A percentile compares a stretch with the other conserved stretches of the same genome.
Evolutionary conservation across 2,329 filamentous ascomycete genomes (phyloP).

Genomic region (Aspergillus fischeri): DNA sequence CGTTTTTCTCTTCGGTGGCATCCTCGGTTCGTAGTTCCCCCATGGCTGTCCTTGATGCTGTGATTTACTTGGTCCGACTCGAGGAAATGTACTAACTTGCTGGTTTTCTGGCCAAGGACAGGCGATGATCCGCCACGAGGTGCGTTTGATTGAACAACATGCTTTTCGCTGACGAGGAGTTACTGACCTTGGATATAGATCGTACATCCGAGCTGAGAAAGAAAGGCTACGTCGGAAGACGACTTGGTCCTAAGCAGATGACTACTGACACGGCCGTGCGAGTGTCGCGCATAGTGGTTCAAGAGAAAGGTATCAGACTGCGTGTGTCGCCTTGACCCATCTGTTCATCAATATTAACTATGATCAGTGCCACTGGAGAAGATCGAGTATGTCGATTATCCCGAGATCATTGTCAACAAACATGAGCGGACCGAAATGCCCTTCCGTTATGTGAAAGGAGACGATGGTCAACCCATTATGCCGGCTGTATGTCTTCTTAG

Average conservation of each 20-base stretch:
- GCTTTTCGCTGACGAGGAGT: neutral
- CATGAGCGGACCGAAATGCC: constrained; percentile 97
- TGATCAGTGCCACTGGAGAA: constrained; percentile 67
- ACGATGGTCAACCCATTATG: constrained; percentile 79
- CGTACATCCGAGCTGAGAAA: constrained; percentile 91
- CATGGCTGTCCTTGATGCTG: neutral
- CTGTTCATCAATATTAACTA: constrained; percentile 6
- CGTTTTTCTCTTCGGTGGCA: constrained; percentile 92
- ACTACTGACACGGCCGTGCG: constrained; percentile 96
- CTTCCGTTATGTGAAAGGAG: constrained; percentile 83
- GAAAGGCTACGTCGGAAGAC: constrained; percentile 84
- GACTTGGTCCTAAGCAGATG: constrained; percentile 92
- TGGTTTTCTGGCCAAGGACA: constrained; percentile 33
- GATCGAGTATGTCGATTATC: constrained; percentile 79
- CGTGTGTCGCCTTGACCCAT: neutral
- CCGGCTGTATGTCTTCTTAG: constrained; percentile 65
- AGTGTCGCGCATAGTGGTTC: constrained; percentile 83
- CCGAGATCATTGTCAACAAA: constrained; percentile 83
- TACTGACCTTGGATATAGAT: constrained; percentile 52
- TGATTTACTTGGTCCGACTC: neutral
- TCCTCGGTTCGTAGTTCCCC: constrained; percentile 63
- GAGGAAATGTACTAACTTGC: constrained; percentile 4
- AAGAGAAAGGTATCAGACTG: constrained; percentile 63
- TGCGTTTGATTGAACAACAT: constrained; percentile 41
- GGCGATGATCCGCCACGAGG: constrained; percentile 92